Conservation (phyloP, 2,329 filamentous ascomycete species). For the Alternaria brassicae region DNA sequence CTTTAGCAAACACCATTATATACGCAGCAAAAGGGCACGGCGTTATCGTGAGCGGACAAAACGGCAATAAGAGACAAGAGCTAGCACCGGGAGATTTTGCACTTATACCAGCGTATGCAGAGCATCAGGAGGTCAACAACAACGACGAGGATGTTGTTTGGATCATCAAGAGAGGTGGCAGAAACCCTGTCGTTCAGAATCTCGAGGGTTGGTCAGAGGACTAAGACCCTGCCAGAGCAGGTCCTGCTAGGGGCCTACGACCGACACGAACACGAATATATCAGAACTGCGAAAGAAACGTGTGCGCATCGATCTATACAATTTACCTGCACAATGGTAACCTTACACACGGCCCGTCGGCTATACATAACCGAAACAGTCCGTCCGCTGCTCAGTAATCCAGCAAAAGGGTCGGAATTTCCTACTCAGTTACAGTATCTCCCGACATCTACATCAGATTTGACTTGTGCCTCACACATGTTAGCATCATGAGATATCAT, state of each 20-base stretch:
- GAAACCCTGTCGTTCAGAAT: conserved; percentile 67
- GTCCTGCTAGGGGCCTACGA: neutral
- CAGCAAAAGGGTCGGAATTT: neutral
- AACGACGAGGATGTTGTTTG: conserved; percentile 68
- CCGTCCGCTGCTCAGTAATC: neutral
- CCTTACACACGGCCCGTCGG: neutral
- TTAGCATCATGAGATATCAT: conserved; percentile 6
- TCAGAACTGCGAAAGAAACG: neutral
- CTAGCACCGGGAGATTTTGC: conserved; percentile 72
- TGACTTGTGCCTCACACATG: conserved; percentile 15
- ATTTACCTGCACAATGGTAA: neutral
- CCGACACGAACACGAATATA: neutral
- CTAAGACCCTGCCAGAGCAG: conserved; percentile 9
- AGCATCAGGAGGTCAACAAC: conserved; percentile 74
- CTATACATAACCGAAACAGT: neutral
- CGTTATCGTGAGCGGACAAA: conserved; percentile 62
- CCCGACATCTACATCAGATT: neutral
- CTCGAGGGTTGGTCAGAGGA: conserved; percentile 63
- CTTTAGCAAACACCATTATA: conserved; percentile 67
- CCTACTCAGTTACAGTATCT: neutral
- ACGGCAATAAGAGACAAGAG: conserved; percentile 63
- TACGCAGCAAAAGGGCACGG: conserved; percentile 70
- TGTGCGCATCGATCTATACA: neutral
- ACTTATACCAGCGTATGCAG: conserved; percentile 71
- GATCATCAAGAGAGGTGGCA: conserved; percentile 69